phyloP scores from a whole-genome alignment of 768 basidiomycete genomes.

The Kwoniella europaea region DNA sequence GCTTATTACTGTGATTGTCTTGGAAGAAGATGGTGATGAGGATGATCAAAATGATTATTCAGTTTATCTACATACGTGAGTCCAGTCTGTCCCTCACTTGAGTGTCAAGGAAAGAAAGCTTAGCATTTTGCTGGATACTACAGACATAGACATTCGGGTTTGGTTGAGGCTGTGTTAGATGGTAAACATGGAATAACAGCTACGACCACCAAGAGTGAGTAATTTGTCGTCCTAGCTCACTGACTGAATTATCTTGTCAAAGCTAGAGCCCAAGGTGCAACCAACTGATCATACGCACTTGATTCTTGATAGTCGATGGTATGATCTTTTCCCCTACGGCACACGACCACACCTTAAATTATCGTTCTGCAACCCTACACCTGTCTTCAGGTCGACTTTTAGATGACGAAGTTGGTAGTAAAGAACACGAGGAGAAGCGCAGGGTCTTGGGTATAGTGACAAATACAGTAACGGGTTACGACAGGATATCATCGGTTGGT shows the following conservation, averaged over 20 bases:
- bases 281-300: background rate
- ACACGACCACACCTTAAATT: conserved; percentile 33
- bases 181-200: conserved; percentile 23
- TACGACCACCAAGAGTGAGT: conserved; percentile 29
- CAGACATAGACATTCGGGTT: conserved; percentile 28
- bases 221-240: background rate
- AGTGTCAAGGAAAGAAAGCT: conserved; percentile 1
- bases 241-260: too few species aligned
- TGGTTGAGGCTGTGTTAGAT: conserved; percentile 24
- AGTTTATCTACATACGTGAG: conserved; percentile 34
- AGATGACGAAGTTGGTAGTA: conserved; percentile 4
- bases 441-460: conserved; percentile 6
- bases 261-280: too few species aligned
- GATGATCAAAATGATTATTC: conserved; percentile 12
- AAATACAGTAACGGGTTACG: conserved; percentile 25
- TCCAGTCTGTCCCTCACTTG: background rate
- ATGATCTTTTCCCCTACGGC: conserved; percentile 30
- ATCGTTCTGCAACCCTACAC: conserved; percentile 29
- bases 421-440: conserved; percentile 28
- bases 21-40: conserved; percentile 22
- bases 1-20: conserved; percentile 12
- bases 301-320: conserved; percentile 22
- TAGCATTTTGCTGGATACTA: background rate
- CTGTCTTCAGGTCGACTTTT: conserved; percentile 8
- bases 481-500: conserved; percentile 14